Evolutionary conservation across 2,329 filamentous ascomycete genomes (phyloP).

Genomic region (Arthrobotrys sphaeroides): DNA sequence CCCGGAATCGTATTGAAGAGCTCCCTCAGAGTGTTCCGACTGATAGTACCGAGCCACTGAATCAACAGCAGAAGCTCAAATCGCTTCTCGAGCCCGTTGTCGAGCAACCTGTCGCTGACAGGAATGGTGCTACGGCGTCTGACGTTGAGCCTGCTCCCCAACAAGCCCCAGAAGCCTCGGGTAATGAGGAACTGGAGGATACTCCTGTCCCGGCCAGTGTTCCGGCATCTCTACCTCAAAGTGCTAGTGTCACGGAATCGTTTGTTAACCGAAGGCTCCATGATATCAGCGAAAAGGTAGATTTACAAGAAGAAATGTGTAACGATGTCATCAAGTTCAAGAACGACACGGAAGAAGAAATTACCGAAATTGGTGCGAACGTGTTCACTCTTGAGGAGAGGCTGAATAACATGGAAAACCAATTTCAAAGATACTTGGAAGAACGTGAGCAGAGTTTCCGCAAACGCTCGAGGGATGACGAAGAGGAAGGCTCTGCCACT

Average conservation of each 20-base stretch:
- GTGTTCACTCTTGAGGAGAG: conserved; percentile 48
- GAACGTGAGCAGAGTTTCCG: conserved; percentile 47
- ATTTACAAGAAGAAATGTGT: conserved; percentile 50
- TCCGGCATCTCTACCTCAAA: background rate
- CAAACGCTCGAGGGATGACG: conserved; percentile 27
- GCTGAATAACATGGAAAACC: conserved; percentile 28
- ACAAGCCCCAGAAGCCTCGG: background rate
- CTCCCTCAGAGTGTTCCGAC: conserved; percentile 44
- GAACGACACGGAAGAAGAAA: conserved; percentile 45
- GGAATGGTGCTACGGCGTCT: background rate
- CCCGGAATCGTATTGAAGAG: conserved; percentile 45
- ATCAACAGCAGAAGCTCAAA: background rate
- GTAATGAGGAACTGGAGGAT: background rate
- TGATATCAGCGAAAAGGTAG: conserved; percentile 48
- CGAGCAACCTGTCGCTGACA: background rate
- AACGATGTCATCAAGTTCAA: conserved; percentile 49
- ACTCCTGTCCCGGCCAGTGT: background rate
- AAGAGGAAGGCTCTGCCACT: conserved; percentile 21
- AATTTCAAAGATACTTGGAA: conserved; percentile 25
- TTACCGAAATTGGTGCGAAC: conserved; percentile 41
- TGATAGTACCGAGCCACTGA: conserved; percentile 6
- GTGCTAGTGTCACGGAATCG: conserved; percentile 31
- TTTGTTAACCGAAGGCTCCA: conserved; percentile 43
- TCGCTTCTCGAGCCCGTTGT: conserved; percentile 14
- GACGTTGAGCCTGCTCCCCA: background rate